Base-by-base conservation (phyloP, 202 grass and related monocot genomes). In the Alloteropsis angusta region DNA sequence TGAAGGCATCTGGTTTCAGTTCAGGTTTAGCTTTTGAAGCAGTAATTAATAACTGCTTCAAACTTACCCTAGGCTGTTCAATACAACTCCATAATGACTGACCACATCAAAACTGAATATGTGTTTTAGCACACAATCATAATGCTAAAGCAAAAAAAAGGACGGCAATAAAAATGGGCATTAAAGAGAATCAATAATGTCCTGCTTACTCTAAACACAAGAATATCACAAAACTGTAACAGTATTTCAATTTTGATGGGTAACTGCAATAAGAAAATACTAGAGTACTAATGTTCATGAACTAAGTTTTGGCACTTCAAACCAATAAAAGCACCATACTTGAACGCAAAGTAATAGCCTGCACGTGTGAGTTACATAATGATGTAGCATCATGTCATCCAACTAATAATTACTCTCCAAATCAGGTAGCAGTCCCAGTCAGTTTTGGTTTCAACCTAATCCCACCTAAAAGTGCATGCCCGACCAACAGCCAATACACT, bases 401-500 rank as follows among this genome's bases (percentile, higher is more conserved):
- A 7, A 35, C 18, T 74, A 41, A 41, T 88, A 66, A 88, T 77
- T 50, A 65, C 47, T 53, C 2, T 12, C 41, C 48, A 71, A 81
- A 74, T 45, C 64, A 59, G 38, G 6, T 10, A 36, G 32, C 15
- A 19, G 62, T 39, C 45, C 1, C 7, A 44, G 35, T 16, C 45
- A 18, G 37, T 56, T 39, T 5, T 72, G 4, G 26, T 7, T 76
- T 76, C 43, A 85, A 72, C 63, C 65, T 47, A 47, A 65, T 57
- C 38, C 63, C 2, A 1, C 37, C 45, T 16, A 81, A 49, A 72
- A 10, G 7, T 50, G 42, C 57, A 65, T 65, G 9, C 64, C 32
- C 5, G 7, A 8, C 52, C 44, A 72, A n/a, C 18, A 66, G 46
- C 19, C 9, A 71, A 48, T 50, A 46, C 6, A 17, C 32, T 50